Evolutionary conservation across 495 filamentous ascomycete genomes (phyloP), one percentile per base, ranked within the genome.

Genomic region (Penicillium bialowiezense): DNA sequence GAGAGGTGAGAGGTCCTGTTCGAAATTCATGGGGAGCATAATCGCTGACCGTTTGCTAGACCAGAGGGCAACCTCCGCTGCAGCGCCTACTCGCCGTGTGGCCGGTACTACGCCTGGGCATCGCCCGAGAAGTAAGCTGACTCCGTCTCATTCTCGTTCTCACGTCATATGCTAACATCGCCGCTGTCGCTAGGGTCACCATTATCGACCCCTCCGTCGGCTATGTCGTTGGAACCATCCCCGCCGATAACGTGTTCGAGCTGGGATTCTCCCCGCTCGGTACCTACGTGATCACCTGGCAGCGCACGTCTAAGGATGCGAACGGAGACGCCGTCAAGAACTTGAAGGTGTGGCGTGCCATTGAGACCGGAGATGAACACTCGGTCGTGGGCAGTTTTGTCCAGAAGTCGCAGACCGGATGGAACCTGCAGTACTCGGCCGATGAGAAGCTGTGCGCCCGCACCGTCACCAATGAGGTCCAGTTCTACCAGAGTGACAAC

Each of bases 381-480:
- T 70, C 81, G 59, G 80, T 89, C n/a, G 80, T 96, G 28, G 90
- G 90, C 50, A 75, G 80, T 53, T 98, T 91, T 62, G 93, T 98
- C 55, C 92, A 98, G 69, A 96, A 96, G 73, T 87, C 82, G 45
- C 88, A 91, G 74, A 91, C 88, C 14, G 90, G 91, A 62, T 98
- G 92, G 93, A 97, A 96, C 71, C 76, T 97, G 64, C 95, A 97
- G 69, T 98, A 97, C 65, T 96, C 90, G 23, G 78, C 80, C 50
- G 93, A 98, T 65, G 93, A 98, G 79, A 75, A 78, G 57, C 89
- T 86, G 62, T 98, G 93, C 68, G 93, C 92, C 48, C 90, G 93
- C 43, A 76, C 84, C 29, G 95, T 97, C 59, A 96, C 90, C 66
- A 97, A 97, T 67, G 90, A 96, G 71, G 88, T 98, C 33, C 93